Evolutionary conservation across 805 yeast species (phyloP), one percentile per base, ranked within the genome.

Genomic region (Cyberlindnera lachancei): DNA sequence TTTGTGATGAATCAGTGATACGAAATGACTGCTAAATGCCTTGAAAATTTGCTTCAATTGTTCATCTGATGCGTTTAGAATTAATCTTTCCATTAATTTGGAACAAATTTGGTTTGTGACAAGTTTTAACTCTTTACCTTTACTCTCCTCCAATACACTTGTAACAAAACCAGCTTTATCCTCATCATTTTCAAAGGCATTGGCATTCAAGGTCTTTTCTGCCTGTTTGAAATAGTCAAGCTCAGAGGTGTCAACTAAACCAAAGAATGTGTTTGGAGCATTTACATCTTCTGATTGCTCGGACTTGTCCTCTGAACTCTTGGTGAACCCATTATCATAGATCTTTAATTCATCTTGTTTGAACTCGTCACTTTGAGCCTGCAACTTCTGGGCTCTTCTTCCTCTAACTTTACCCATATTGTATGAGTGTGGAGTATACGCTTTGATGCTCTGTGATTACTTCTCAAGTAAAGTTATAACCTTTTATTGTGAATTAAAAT

Each of bases 51-150:
- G 62, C 45, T 77, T 76, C 37, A 86, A 56, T 53, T 86, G 94
- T 10, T 58, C 62, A 39, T 75, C 79, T 18, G 69, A 65, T 12
- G 88, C 79, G 14, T 64, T 60, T 25, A 83, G 58, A n/a, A 90
- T 70, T 39, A 90, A 61, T 51, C 98, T 68, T 58, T 90, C 98
- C 65, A 92, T 68, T 37, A 92, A 66, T 54, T 90, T 90, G 16
- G 97, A 90, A 56, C 96, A 87, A 36, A 90, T 86, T 52, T 88
- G 96, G 51, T 90, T 88, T 3, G 96, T 90, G 4, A 83, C 95
- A 25, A 90, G 66, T 56, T 92, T 90, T 45, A 92, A 63, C 57
- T 90, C 97, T 48, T 88, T 87, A 3, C 95, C 96, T 29, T 70
- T 66, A 15, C 87, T 72, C 61, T 92, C 98, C 42, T 80, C 90